Evolutionary conservation across 108 stramenopile genomes (phyloP), one percentile per base, ranked within the genome.

Genomic region (Nitzschia putrida): DNA sequence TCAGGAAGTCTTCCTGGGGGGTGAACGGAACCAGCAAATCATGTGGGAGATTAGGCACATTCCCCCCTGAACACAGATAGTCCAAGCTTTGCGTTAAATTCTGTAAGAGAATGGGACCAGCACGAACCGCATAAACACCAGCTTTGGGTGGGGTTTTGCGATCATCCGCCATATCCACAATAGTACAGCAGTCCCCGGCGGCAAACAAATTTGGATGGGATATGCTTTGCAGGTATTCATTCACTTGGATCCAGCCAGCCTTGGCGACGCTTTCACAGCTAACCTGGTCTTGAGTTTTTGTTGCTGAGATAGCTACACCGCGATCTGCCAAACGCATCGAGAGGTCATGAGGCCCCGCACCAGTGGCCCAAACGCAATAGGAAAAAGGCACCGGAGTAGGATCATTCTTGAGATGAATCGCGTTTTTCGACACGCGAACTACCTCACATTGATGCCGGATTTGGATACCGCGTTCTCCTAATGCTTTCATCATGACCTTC

Each of bases 51-150:
- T 41, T 16, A 26, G 44, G 5, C 4, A 23, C 64, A 2, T 47
- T 54, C 21, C 25, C 29, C 6, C 37, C 23, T 16, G 70, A 39
- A 26, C 26, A 20, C 3, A 18, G 18, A 9, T 29, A 45, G 42
- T 66, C 51, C 61, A 94, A 67, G 29, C 64, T 79, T 14, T 54
- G 57, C 23, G 82, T 73, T 34, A 95, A 67, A 55, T 95, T 95
- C 57, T 85, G 77, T 51, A 87, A 86, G 58, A 95, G 71, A 49
- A 93, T 67, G 11, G 94, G 94, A 22, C 94, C 94, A 1, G 91
- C 77, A 25, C 94, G 72, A 11, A 95, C 94, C 5, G 94, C 94
- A 85, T 88, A 95, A 8, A 95, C 94, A 1, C 94, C 94, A 0
- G 94, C 94, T 71, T 95, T 95, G 39, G 93, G 91, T 10, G 80